Evolutionary conservation across 2,329 filamentous ascomycete species (phyloP), one percentile per base, ranked within the genome.

Genomic region (Neofusicoccum kwambonambiense): DNA sequence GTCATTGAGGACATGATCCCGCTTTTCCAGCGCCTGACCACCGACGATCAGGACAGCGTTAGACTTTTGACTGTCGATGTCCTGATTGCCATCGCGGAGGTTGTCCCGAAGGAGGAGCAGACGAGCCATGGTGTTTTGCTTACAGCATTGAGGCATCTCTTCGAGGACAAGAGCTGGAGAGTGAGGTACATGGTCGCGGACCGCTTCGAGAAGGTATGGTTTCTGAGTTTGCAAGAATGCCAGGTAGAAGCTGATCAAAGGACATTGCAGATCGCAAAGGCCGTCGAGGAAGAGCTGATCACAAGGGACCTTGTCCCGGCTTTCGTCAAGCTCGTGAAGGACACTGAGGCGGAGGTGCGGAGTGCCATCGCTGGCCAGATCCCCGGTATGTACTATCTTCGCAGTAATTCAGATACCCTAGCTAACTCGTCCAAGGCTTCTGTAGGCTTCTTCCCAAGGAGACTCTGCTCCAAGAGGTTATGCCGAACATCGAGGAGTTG

Each of bases 111-210:
- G 81, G 95, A 98, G 79, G 93, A 99, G 78, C 95, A 99, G 80
- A 90, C 92, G 51, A 97, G 93, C 80, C 94, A 98, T 75, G 95
- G 94, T 62, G 92, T 98, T 64, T 82, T 99, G 65, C 84, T 99
- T 73, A 94, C 92, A 58, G 93, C 94, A 51, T 82, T 99, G 74
- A 90, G 95, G 73, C 96, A 88, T 80, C 81, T 99, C 75, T 98
- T 99, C 80, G 95, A 97, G 74, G 95, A 99, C 79, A 99, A 98
- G 87, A 98, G 95, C 82, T 99, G 95, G 95, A 89, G 95, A 75
- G 95, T 99, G 67, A 88, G 95, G 77, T 99, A 98, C 80, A 99
- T 99, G 95, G 95, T 99, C 72, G 95, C 95, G 56, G 95, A 99
- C 79, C 88, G 93, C 76, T 99, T 97, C 75, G 95, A 99, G 80